A percentile compares a stretch with the other conserved stretches of the same genome.
Evolutionary conservation across 768 basidiomycete species (phyloP).

Genomic region (Saitozyma sp.): DNA sequence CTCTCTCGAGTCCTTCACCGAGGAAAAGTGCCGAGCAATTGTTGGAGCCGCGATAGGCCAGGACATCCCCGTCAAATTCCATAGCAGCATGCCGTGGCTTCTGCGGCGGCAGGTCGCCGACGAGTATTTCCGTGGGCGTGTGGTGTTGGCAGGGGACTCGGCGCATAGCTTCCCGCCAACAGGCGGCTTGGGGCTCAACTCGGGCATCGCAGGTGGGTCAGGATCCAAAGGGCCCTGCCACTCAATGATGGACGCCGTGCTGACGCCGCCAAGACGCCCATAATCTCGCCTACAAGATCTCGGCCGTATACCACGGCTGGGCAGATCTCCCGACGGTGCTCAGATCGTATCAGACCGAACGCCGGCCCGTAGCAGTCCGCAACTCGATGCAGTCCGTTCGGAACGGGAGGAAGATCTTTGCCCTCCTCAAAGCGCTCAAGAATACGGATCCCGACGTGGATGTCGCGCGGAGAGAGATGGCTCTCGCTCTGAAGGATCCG

Average conservation of each 20-base stretch:
- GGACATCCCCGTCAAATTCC: constrained; percentile 11
- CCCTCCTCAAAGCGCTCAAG: constrained; percentile 10
- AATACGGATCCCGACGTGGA: constrained; percentile 12
- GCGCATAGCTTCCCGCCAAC: constrained; percentile 18
- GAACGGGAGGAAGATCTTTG: constrained; percentile 14
- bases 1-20: constrained; percentile 8
- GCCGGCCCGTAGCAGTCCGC: constrained; percentile 11
- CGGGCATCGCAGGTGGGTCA: constrained; percentile 13
- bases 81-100: constrained; percentile 11
- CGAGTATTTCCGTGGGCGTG: constrained; percentile 4
- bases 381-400: constrained; percentile 11
- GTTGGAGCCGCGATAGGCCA: constrained; percentile 10
- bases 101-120: constrained; percentile 13
- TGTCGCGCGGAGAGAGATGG: constrained; percentile 8
- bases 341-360: constrained; percentile 7
- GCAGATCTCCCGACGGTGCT: constrained; percentile 4
- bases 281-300: constrained; percentile 16
- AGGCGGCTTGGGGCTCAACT: constrained; percentile 17
- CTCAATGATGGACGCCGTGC: not conserved
- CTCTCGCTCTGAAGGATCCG: constrained; percentile 7
- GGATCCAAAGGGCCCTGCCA: too few species aligned
- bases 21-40: constrained; percentile 10
- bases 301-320: not conserved
- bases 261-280: constrained; percentile 8
- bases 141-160: constrained; percentile 9